These are phyloP conservation scores for Trichoderma harzianum DNA, from an alignment of 2,329 filamentous ascomycete genomes.

Conservation along the genomic window DNA sequence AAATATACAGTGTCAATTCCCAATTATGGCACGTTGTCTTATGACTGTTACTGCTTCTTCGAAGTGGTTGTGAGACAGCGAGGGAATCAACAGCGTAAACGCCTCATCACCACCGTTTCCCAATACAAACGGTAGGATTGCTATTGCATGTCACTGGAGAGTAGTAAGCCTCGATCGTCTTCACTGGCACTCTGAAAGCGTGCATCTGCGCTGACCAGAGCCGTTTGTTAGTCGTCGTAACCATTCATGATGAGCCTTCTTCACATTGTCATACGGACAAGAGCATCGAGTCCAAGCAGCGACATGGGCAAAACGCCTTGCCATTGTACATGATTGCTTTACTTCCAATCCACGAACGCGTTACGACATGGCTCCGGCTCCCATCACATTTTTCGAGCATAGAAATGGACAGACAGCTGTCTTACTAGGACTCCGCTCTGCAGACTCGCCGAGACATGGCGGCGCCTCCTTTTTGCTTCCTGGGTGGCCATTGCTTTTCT, in stretches of 20 bases:
- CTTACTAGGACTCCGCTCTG: neutral
- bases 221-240: neutral
- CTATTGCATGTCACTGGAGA: neutral
- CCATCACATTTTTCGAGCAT: neutral
- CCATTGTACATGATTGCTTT: neutral
- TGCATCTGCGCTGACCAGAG: neutral
- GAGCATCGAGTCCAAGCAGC: neutral
- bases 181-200: neutral
- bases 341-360: neutral
- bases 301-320: neutral
- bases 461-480: neutral
- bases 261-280: neutral
- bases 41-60: neutral
- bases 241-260: neutral
- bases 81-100: neutral
- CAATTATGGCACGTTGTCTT: neutral
- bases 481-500: neutral
- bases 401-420: neutral
- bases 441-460: conserved; percentile 24
- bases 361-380: neutral
- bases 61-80: neutral
- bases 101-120: neutral
- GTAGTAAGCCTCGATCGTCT: neutral
- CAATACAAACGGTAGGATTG: neutral
- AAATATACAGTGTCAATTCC: neutral